phyloP scores from a whole-genome alignment of 2,329 filamentous ascomycete species.

The Nemania diffusa region DNA sequence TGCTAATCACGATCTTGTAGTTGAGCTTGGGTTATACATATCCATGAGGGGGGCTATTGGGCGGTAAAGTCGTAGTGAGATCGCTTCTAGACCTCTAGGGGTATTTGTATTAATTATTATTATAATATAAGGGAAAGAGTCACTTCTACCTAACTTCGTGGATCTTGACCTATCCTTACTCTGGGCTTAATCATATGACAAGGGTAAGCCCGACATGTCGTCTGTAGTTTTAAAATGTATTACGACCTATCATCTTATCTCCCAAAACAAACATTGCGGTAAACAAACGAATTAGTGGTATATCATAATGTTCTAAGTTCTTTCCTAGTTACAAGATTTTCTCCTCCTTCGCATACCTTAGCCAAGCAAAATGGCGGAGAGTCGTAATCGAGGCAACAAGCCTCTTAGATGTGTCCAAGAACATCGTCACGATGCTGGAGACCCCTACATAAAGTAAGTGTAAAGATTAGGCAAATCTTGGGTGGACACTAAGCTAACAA shows the following conservation, averaged over 20 bases:
- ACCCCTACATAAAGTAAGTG: not conserved
- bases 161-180: too few relatives aligned
- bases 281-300: not conserved
- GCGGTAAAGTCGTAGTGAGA: not conserved
- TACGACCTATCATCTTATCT: too few relatives aligned
- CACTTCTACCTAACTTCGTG: not conserved
- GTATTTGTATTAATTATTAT: too few relatives aligned
- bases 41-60: not conserved
- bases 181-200: too few relatives aligned
- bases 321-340: not conserved
- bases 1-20: not conserved
- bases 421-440: not conserved
- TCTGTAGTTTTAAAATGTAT: too few relatives aligned
- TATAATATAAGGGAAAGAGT: too few relatives aligned
- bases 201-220: too few relatives aligned
- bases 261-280: too few relatives aligned
- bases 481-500: not conserved
- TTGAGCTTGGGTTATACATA: not conserved
- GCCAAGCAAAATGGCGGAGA: not conserved
- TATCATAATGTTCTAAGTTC: not conserved
- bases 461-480: not conserved
- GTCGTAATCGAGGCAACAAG: not conserved
- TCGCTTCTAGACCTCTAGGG: not conserved
- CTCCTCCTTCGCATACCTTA: not conserved
- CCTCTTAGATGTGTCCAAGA: not conserved